Percentiles rank a stretch among this genome's conserved stretches.
These are phyloP conservation scores for Apiospora arundinis DNA, from an alignment of 2,329 filamentous ascomycete species.

Conservation along the genomic window DNA sequence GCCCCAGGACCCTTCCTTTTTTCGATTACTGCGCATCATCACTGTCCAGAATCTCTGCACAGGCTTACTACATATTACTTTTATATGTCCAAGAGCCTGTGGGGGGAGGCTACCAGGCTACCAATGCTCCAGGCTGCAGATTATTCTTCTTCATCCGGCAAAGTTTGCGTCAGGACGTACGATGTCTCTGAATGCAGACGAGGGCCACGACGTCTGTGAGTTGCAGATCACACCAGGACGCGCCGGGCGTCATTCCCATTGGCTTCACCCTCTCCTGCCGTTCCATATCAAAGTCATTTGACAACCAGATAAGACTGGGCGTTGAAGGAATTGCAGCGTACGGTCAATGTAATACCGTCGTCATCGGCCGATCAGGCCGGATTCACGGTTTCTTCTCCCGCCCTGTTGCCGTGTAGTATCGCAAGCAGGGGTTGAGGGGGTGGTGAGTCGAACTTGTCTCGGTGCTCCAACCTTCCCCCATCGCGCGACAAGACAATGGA, in stretches of 20 bases:
- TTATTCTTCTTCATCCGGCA: background rate
- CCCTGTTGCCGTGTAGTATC: background rate
- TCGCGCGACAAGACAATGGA: background rate
- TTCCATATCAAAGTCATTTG: background rate
- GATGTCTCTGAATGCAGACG: conserved; percentile 1
- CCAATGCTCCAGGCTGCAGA: background rate
- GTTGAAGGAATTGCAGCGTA: background rate
- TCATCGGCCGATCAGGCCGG: conserved; percentile 1
- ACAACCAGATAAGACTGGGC: background rate
- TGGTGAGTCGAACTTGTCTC: conserved; percentile 14
- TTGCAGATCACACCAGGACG: background rate
- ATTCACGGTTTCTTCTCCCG: background rate
- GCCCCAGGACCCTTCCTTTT: conserved; percentile 17
- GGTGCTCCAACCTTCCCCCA: background rate
- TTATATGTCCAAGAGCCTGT: background rate
- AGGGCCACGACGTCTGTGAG: background rate
- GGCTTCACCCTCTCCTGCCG: background rate
- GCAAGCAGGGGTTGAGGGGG: background rate
- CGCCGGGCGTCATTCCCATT: background rate
- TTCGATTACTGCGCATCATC: background rate
- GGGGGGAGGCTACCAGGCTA: background rate
- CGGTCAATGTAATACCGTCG: background rate
- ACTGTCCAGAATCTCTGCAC: background rate
- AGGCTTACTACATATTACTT: conserved; percentile 1
- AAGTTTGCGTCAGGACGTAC: conserved; percentile 8